Percentiles rank a stretch among this genome's conserved stretches.
Evolutionary conservation across 2,329 filamentous ascomycete genomes (phyloP).

Genomic region (Ceratocystis albifundus): DNA sequence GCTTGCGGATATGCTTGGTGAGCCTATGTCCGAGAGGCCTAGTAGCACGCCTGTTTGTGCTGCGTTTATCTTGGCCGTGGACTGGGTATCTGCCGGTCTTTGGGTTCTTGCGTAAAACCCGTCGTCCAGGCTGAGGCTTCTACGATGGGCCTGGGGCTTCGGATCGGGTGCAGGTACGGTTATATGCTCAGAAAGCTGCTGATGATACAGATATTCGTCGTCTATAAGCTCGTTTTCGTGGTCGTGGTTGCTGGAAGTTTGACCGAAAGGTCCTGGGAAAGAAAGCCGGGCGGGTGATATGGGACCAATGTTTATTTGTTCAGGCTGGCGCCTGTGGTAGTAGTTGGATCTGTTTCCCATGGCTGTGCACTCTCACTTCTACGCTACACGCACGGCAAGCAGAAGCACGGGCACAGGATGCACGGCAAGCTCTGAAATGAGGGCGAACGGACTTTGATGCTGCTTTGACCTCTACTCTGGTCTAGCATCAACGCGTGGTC

Average conservation of each 20-base stretch:
- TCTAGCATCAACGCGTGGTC: background rate
- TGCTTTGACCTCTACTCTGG: background rate
- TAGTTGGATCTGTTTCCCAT: slow-evolving; percentile 2
- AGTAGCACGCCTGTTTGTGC: background rate
- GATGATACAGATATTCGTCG: background rate
- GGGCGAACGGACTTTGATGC: background rate
- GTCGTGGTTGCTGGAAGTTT: background rate
- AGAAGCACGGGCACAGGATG: background rate
- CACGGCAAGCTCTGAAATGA: slow-evolving; percentile 6
- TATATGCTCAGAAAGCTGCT: background rate
- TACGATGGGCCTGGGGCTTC: background rate
- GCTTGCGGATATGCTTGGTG: background rate
- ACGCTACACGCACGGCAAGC: background rate
- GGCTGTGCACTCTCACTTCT: background rate
- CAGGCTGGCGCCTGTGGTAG: slow-evolving; percentile 9
- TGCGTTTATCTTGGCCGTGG: background rate
- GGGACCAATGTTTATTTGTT: slow-evolving; percentile 12
- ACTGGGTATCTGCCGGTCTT: background rate
- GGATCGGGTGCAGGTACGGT: background rate
- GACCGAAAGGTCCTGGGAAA: background rate
- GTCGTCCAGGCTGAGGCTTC: background rate
- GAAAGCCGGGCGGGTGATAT: slow-evolving; percentile 6
- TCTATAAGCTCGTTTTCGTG: background rate
- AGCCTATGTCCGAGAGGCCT: no score
- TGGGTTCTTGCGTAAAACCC: background rate